Evolutionary conservation across 78 protist genomes (phyloP), one percentile per base, ranked within the genome.

Genomic region (Cyanophora paradoxa): DNA sequence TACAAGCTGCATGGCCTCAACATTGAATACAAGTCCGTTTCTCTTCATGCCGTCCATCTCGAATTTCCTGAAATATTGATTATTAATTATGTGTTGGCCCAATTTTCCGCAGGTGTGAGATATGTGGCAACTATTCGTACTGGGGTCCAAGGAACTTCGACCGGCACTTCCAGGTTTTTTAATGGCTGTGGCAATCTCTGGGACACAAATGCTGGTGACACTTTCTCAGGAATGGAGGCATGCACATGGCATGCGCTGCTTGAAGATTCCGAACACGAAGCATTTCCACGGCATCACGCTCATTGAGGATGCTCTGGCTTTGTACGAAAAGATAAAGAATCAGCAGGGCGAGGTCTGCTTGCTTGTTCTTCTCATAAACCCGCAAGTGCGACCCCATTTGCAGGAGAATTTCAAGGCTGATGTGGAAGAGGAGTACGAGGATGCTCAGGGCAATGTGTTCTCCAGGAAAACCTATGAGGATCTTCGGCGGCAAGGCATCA

Each of bases 391-490:
- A 6, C 22, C 48, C 22, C 48, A 42, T 42, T 10, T 42, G 48
- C 22, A 42, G 48, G 48, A 42, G 48, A 10, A 56, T 40, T 33
- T 54, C 14, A 3, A 34, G 34, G 44, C 89, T 2, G 94, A 88
- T 10, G 69, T 64, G 40, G 95, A 88, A 42, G 97, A 93, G 85
- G 98, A 95, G 88, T 89, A 69, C 56, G 98, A 95, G 86, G 98
- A 93, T n/a, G 62, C 62, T 7, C 50, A 79, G 42, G 98, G 98
- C 41, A 87, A 88, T 67, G 97, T 95, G 16, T 78, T 85, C 81
- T 82, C 31, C 74, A 88, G 87, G 68, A 91, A 90, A 85, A 82
- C 86, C 22, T 89, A 82, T 75, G 90, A 89, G 19, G 93, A 91
- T 62, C 82, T 93, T n/a, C 62, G 33, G 52, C 84, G 88, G 34